phyloP scores from a whole-genome alignment of 2,329 filamentous ascomycete species.

The Neonectria faginata region DNA sequence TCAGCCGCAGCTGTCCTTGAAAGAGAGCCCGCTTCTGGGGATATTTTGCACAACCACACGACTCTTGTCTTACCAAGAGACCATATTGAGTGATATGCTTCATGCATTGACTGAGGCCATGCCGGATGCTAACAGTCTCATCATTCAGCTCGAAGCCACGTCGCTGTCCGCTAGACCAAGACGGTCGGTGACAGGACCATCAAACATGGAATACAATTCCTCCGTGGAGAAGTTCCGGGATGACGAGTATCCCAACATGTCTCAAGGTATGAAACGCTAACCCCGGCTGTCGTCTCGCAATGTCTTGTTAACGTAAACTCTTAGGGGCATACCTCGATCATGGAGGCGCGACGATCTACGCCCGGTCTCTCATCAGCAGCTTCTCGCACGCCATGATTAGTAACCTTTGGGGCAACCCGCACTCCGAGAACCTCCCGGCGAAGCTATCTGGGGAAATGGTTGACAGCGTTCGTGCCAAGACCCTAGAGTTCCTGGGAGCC shows the following conservation, averaged over 20 bases:
- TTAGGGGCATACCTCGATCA: slow-evolving; percentile 67
- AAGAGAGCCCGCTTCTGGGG: not conserved
- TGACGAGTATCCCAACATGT: slow-evolving; percentile 45
- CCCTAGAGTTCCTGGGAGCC: slow-evolving; percentile 69
- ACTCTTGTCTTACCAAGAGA: not conserved
- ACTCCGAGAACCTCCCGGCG: slow-evolving; percentile 72
- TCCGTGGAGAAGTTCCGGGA: slow-evolving; percentile 42
- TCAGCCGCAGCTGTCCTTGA: not conserved
- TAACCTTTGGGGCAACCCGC: slow-evolving; percentile 75
- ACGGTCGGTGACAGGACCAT: slow-evolving; percentile 18
- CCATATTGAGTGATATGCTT: slow-evolving; percentile 2
- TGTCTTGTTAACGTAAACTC: slow-evolving; percentile 17
- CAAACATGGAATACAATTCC: slow-evolving; percentile 42
- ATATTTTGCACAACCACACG: not conserved
- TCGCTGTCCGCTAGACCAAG: slow-evolving; percentile 27
- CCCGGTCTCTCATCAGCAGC: slow-evolving; percentile 66
- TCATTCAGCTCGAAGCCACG: slow-evolving; percentile 27
- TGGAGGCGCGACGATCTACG: slow-evolving; percentile 68
- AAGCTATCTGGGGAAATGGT: slow-evolving; percentile 68
- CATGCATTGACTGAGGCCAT: slow-evolving; percentile 1
- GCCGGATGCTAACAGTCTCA: slow-evolving; percentile 13
- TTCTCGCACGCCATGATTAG: slow-evolving; percentile 67
- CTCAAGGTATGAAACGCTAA: slow-evolving; percentile 36
- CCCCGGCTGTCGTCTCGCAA: not conserved
- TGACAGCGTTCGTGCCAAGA: slow-evolving; percentile 64